phyloP scores from a whole-genome alignment of 225 moss, liverwort and hornwort species.

The Marchantia polymorpha region DNA sequence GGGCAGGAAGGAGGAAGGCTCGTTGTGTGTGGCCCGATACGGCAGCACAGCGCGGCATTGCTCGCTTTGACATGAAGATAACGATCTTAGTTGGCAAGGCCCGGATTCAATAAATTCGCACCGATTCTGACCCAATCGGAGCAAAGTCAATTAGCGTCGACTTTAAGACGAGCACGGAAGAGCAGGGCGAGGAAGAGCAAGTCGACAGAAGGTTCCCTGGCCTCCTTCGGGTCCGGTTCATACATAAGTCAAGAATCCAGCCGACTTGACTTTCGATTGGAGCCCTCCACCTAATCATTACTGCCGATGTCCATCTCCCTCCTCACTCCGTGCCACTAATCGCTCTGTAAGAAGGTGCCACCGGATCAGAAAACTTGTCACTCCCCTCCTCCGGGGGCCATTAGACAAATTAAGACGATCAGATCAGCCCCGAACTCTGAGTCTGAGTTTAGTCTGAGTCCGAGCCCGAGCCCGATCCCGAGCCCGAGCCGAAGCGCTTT shows the following conservation, averaged over 20 bases:
- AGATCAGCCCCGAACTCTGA: too few species aligned
- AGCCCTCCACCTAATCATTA: background rate
- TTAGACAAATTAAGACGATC: too few species aligned
- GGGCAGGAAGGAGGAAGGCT: too few species aligned
- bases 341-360: background rate
- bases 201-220: background rate
- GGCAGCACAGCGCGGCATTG: background rate
- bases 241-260: background rate
- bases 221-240: background rate
- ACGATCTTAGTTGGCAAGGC: background rate
- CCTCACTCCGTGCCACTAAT: background rate
- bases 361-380: background rate
- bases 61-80: background rate
- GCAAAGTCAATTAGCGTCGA: conserved; percentile 5
- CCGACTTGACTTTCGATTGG: background rate
- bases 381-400: too few species aligned
- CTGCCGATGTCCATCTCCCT: background rate
- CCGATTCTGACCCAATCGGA: background rate
- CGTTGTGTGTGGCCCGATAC: background rate
- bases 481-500: too few species aligned
- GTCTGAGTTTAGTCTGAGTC: too few species aligned
- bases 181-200: background rate
- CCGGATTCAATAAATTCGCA: background rate
- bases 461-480: too few species aligned
- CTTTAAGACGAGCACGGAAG: background rate